Conservation (phyloP, 352 stramenopile genomes). For the Phytophthora palmivora region DNA sequence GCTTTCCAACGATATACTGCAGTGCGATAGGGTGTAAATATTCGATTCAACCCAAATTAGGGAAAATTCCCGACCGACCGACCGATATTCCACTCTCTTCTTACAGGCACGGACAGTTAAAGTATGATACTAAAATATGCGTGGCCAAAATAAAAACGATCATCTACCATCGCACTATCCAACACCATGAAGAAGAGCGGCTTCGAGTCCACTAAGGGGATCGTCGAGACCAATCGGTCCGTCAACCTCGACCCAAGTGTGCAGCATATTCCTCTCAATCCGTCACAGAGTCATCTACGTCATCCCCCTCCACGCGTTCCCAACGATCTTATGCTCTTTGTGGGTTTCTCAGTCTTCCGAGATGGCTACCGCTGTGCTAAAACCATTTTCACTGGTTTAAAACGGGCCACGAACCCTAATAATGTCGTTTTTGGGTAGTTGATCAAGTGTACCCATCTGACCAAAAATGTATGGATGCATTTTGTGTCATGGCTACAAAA, state of each 20-base stretch:
- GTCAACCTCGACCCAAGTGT: conserved; percentile 64
- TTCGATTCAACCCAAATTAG: too few species aligned
- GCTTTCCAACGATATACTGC: too few species aligned
- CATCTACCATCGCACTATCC: neutral
- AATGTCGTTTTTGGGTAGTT: conserved; percentile 77
- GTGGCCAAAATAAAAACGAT: too few species aligned
- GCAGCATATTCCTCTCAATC: conserved; percentile 65
- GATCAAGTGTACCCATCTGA: conserved; percentile 80
- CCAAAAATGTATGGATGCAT: conserved; percentile 70
- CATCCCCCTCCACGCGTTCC: conserved; percentile 56
- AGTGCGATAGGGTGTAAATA: too few species aligned
- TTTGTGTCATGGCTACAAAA: conserved; percentile 64
- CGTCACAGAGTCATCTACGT: conserved; percentile 43
- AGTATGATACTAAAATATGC: too few species aligned
- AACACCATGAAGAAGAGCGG: conserved; percentile 23
- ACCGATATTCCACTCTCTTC: too few species aligned
- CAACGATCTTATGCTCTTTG: conserved; percentile 49
- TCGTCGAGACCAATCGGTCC: conserved; percentile 55
- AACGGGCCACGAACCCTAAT: conserved; percentile 58
- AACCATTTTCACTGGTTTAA: conserved; percentile 77
- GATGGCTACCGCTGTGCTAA: conserved; percentile 76
- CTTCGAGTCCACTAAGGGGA: too few species aligned
- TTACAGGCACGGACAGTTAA: too few species aligned
- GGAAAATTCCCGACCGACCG: too few species aligned
- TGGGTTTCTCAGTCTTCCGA: conserved; percentile 80